phyloP scores from a whole-genome alignment of 495 filamentous ascomycete species.

The Astrocystis sublimbata region DNA sequence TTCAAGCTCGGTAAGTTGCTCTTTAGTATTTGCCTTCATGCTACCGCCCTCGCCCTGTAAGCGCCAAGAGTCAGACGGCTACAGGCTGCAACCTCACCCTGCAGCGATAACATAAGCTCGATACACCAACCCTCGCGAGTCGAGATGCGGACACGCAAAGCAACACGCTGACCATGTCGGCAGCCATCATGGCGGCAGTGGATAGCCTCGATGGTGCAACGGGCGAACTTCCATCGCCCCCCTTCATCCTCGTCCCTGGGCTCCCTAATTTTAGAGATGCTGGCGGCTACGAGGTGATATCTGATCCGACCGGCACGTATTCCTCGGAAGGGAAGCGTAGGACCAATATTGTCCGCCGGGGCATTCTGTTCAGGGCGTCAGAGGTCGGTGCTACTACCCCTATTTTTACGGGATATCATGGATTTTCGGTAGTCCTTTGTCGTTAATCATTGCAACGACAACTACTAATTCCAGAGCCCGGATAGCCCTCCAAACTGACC shows the following conservation, averaged over 20 bases:
- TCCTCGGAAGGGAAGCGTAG: constrained; percentile 20
- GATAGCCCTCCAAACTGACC: constrained; percentile 47
- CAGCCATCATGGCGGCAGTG: constrained; percentile 5
- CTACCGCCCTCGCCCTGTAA: background rate
- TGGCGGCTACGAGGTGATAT: constrained; percentile 51
- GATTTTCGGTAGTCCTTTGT: background rate
- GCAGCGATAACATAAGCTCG: constrained; percentile 5
- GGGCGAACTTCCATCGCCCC: constrained; percentile 40
- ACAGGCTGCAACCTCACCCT: constrained; percentile 1
- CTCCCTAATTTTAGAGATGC: constrained; percentile 63
- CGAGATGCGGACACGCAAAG: background rate
- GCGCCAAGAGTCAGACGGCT: constrained; percentile 8
- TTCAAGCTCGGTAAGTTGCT: background rate
- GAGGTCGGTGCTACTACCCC: constrained; percentile 28
- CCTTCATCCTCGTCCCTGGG: constrained; percentile 54
- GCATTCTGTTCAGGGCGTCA: constrained; percentile 59
- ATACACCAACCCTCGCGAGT: background rate
- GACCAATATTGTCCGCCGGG: constrained; percentile 43
- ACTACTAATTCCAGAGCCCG: background rate
- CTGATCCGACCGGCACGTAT: constrained; percentile 4
- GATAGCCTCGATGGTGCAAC: background rate
- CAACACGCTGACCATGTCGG: background rate
- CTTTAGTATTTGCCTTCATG: background rate
- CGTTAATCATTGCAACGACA: background rate
- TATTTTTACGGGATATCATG: background rate